A percentile compares a stretch with the other conserved stretches of the same genome.
These are phyloP conservation scores for Pseudogymnoascus sp. DNA, from an alignment of 2,329 filamentous ascomycete species.

Conservation along the genomic window DNA sequence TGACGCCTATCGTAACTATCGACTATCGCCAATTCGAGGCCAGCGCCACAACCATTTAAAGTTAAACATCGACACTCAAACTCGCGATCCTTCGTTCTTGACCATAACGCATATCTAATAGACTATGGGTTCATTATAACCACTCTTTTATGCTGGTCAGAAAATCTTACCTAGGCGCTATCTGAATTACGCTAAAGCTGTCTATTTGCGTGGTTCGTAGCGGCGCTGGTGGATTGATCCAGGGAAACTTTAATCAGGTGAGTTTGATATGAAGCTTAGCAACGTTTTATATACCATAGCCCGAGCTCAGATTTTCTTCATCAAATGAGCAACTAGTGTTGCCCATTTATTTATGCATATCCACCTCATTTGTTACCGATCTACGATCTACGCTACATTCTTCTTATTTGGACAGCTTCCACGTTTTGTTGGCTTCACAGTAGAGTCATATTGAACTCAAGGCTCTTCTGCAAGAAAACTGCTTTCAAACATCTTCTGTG, in stretches of 20 bases:
- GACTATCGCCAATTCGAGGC: slow-evolving; percentile 1
- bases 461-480: neutral
- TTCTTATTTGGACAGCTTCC: neutral
- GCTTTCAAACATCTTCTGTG: neutral
- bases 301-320: neutral
- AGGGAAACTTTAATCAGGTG: neutral
- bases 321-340: neutral
- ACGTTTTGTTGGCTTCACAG: neutral
- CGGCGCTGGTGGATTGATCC: neutral
- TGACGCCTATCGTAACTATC: neutral
- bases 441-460: neutral
- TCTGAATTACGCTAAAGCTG: neutral
- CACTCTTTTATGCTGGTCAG: neutral
- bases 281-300: neutral
- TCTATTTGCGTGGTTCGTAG: neutral
- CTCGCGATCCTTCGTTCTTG: neutral
- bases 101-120: neutral
- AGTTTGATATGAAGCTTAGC: neutral
- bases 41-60: neutral
- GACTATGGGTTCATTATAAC: neutral
- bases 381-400: neutral
- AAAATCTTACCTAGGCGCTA: neutral
- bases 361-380: neutral
- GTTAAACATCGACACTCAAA: neutral
- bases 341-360: neutral